A percentile compares a stretch with the other conserved stretches of the same genome.
phyloP scores from a whole-genome alignment of 345 rosid genomes.

The Durio zibethinus region DNA sequence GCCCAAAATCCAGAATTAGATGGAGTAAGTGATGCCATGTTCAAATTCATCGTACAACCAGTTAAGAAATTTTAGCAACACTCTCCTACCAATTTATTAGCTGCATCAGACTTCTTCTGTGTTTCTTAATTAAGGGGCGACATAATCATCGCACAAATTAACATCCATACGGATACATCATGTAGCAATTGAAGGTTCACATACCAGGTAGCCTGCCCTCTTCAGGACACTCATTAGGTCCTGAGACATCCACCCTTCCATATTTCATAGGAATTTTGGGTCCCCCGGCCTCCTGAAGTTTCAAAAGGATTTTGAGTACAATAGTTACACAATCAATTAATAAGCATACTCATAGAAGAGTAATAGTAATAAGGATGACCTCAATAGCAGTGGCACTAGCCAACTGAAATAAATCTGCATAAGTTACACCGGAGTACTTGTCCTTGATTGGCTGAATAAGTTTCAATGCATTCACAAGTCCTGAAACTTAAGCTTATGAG shows the following conservation, averaged over 20 bases:
- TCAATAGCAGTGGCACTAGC: slow-evolving; percentile 93
- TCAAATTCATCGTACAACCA: background rate
- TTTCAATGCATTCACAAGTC: slow-evolving; percentile 77
- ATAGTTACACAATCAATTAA: background rate
- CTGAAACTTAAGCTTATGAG: slow-evolving; percentile 39
- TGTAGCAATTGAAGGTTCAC: slow-evolving; percentile 26
- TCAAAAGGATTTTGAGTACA: slow-evolving; percentile 8
- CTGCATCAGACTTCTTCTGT: background rate
- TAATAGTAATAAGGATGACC: slow-evolving; percentile 40
- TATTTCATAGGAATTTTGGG: slow-evolving; percentile 90
- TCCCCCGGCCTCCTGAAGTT: slow-evolving; percentile 87
- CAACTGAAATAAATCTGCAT: slow-evolving; percentile 93
- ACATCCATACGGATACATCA: background rate
- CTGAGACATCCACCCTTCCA: slow-evolving; percentile 79
- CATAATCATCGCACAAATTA: background rate
- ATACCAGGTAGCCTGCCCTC: slow-evolving; percentile 98
- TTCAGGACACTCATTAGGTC: slow-evolving; percentile 84
- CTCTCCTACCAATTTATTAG: background rate
- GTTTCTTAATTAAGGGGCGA: background rate
- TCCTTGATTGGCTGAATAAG: slow-evolving; percentile 81
- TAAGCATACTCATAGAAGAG: background rate
- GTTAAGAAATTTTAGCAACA: background rate
- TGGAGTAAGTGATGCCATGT: background rate
- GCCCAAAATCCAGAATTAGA: slow-evolving; percentile 3
- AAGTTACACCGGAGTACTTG: slow-evolving; percentile 68